Evolutionary conservation across 495 filamentous ascomycete species (phyloP).

Genomic region (Penicillium silybi): DNA sequence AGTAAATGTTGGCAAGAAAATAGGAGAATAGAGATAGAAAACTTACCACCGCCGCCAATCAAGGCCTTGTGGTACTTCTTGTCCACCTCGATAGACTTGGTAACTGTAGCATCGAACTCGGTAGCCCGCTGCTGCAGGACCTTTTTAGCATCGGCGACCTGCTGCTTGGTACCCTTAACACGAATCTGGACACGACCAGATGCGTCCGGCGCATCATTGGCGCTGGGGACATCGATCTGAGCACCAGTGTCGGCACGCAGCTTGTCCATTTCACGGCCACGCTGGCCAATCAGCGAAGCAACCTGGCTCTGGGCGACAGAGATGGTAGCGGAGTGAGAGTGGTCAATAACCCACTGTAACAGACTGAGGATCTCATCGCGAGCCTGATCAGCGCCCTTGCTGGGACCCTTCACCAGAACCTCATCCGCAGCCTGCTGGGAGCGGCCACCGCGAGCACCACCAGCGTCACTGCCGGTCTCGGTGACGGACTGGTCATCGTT

Average conservation of each 20-base stretch:
- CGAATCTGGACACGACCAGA: conserved; percentile 73
- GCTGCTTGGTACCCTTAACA: conserved; percentile 83
- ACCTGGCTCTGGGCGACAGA: conserved; percentile 84
- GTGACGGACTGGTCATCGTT: conserved; percentile 66
- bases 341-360: conserved; percentile 81
- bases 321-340: conserved; percentile 71
- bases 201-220: conserved; percentile 55
- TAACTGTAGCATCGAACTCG: conserved; percentile 81
- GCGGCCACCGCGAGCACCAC: conserved; percentile 54
- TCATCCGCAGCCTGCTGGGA: conserved; percentile 78
- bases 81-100: conserved; percentile 79
- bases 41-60: conserved; percentile 84
- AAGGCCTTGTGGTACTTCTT: conserved; percentile 86
- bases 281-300: conserved; percentile 83
- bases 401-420: conserved; percentile 85
- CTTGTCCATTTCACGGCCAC: conserved; percentile 85
- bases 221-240: conserved; percentile 82
- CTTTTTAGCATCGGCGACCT: conserved; percentile 87
- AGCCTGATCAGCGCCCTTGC: conserved; percentile 84
- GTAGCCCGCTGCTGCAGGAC: conserved; percentile 76
- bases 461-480: conserved; percentile 69
- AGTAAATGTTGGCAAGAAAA: conserved; percentile 31
- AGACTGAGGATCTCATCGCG: conserved; percentile 84
- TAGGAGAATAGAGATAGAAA: conserved; percentile 1
- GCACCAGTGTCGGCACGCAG: conserved; percentile 77